These are phyloP conservation scores for Neoboletus subvelutipes DNA, from an alignment of 768 basidiomycete species.

Conservation along the genomic window DNA sequence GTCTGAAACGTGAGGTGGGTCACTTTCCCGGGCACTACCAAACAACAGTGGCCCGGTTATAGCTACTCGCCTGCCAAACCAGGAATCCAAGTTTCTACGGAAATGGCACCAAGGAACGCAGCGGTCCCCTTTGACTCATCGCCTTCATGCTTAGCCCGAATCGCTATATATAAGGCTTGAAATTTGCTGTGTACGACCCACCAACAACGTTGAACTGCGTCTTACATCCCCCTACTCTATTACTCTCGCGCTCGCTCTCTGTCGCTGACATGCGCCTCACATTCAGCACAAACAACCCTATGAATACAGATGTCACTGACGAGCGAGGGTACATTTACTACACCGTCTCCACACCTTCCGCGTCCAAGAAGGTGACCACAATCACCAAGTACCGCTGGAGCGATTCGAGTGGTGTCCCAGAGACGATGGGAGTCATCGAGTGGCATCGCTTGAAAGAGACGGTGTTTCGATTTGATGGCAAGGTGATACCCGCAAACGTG, in stretches of 20 bases:
- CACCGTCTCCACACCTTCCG: constrained; percentile 16
- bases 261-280: constrained; percentile 20
- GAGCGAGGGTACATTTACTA: constrained; percentile 21
- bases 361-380: constrained; percentile 21
- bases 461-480: constrained; percentile 18
- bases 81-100: background rate
- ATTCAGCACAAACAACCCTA: constrained; percentile 19
- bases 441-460: constrained; percentile 22
- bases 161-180: background rate
- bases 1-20: no score
- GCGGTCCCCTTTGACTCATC: background rate
- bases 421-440: constrained; percentile 27
- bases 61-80: no score
- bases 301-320: constrained; percentile 24
- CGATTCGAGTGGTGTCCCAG: constrained; percentile 10
- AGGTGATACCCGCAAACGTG: background rate
- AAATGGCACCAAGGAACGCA: background rate
- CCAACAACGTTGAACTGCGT: background rate
- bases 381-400: constrained; percentile 26
- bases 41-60: no score
- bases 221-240: background rate
- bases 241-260: background rate
- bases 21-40: no score
- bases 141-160: background rate
- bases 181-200: background rate